Evolutionary conservation across 139 green algal species (phyloP), one percentile per base, ranked within the genome.

Genomic region (Microglena sp.): DNA sequence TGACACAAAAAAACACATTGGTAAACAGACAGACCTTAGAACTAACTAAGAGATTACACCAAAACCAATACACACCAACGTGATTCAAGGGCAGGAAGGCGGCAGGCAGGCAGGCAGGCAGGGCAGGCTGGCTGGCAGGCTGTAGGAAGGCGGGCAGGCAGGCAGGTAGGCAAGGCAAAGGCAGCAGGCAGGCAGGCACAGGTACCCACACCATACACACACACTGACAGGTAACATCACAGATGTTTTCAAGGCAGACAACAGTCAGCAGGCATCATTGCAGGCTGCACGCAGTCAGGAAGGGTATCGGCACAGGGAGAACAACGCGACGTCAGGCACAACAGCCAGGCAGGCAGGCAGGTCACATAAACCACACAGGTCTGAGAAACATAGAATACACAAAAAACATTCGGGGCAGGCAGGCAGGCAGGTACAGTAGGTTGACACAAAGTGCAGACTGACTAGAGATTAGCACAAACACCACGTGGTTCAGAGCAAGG

Each of bases 91-190:
- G n/a, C n/a, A n/a, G n/a, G n/a, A n/a, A n/a, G 40, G 40, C 40
- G 40, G 40, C 40, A 18, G 40, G 50, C 50, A 27, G 27, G 55
- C 26, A 62, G 27, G 55, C 27, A 62, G 24, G 55, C 55, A 43
- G 24, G 55, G 55, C 55, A 62, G 27, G 24, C 27, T n/a, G 24
- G 27, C 55, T 45, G 27, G 55, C 24, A 35, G 27, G 55, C 24
- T 45, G 29, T 18, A 7, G 55, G 5, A 11, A 18, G 55, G 24
- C 18, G 6, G 27, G 24, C 27, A 36, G 24, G 27, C 55, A 62
- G 27, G 55, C 24, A 35, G 27, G 55, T 21, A 44, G 55, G 55
- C 27, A 43, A 29, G 5, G 6, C 6, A 6, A 6, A 36, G 55
- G 28, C 36, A 6, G 40, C 40, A 50, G 40, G 40, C 57, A 64